Evolutionary conservation across 2,329 filamentous ascomycete genomes (phyloP), one percentile per base, ranked within the genome.

Genomic region (Penicillium sp.): DNA sequence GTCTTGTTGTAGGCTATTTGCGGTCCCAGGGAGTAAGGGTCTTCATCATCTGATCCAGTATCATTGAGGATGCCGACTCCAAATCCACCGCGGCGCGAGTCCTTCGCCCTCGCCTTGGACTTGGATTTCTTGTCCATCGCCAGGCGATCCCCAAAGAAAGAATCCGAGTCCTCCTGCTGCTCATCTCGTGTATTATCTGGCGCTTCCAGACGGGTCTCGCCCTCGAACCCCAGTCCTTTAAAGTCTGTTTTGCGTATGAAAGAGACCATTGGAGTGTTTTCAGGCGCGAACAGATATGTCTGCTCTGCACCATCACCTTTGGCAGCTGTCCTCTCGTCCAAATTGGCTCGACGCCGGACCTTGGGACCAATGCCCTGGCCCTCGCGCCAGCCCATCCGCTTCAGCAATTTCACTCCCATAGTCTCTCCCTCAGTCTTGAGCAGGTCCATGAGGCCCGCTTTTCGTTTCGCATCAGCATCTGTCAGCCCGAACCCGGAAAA

Each of bases 341-440:
- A 83, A 53, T 89, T 84, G 40, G 93, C 92, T 73, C 83, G 84
- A 53, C 95, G 86, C 58, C 88, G 87, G 37, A 97, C 82, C 76
- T 92, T 97, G 24, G 93, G 92, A 0, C 95, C 95, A 64, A 98
- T 88, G 3, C 95, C 95, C 77, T 98, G 93, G 0, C 93, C 94
- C 65, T 94, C 91, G 71, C 90, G 91, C 95, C 95, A 99, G 17
- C 94, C 95, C 94, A 99, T 98, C 72, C 86, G 91, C 73, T 91
- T 91, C 62, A 98, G 81, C 17, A 99, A 82, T 73, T 91, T 93
- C 15, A 91, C 83, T 1, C 95, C 95, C 84, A 96, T 92, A 0
- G 92, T 96, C 64, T 97, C 91, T 38, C 92, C 91, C 9, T 87
- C 84, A 0, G 83, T 81, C 60, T 86, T 85, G 65, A 97, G 88